Conservation (phyloP, 768 basidiomycete species). For the Lactarius pseudohatsudake region DNA sequence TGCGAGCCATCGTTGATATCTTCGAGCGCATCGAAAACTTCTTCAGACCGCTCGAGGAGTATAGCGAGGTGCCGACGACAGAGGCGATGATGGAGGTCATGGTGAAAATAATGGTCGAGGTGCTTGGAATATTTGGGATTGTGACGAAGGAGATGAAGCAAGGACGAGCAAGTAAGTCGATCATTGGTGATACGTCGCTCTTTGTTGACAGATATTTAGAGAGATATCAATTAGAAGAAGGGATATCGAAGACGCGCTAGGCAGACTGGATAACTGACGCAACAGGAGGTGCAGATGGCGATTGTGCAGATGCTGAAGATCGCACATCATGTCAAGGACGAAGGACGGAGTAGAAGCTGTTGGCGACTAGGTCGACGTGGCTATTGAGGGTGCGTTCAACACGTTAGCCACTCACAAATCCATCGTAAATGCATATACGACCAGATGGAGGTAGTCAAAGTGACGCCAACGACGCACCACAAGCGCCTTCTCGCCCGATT, state of each 20-base stretch:
- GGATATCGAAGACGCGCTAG: not conserved
- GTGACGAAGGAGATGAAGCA: not conserved
- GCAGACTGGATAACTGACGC: not conserved
- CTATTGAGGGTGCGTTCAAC: not conserved
- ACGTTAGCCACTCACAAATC: not conserved
- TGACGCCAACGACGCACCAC: conserved; percentile 45
- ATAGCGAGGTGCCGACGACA: not conserved
- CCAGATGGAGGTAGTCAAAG: not conserved
- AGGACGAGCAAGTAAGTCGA: not conserved
- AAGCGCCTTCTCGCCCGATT: conserved; percentile 30
- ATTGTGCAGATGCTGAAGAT: not conserved
- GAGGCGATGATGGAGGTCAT: not conserved
- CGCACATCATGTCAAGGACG: not conserved
- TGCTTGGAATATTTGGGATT: not conserved
- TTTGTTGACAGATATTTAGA: not conserved
- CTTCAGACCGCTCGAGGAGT: not conserved
- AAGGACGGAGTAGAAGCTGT: not conserved
- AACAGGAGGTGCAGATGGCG: not conserved
- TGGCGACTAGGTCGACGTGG: not conserved
- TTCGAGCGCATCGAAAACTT: not conserved
- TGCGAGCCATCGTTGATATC: not conserved
- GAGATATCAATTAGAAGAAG: not conserved
- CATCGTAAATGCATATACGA: too few species aligned
- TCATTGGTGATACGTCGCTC: not conserved
- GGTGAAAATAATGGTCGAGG: not conserved